These are phyloP conservation scores for Casaregolazyma lundiana DNA, from an alignment of 1,139 yeast genomes.

Conservation along the genomic window DNA sequence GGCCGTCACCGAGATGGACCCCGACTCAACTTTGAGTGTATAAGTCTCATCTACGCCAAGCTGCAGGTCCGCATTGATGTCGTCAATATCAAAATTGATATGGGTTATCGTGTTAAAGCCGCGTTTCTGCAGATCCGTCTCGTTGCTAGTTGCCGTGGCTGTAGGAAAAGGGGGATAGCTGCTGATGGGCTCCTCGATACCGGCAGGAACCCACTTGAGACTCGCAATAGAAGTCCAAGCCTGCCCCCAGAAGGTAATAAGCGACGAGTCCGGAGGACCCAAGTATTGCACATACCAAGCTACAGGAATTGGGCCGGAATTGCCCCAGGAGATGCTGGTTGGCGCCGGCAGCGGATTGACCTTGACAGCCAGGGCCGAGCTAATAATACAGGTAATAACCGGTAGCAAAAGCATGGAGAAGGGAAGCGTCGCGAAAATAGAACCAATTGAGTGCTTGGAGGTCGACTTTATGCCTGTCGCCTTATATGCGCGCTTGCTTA, in stretches of 20 bases:
- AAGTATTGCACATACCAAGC: constrained; percentile 1
- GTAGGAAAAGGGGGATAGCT: constrained; percentile 24
- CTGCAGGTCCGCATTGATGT: constrained; percentile 36
- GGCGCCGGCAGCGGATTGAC: constrained; percentile 28
- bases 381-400: background rate
- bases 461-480: no score
- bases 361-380: constrained; percentile 15
- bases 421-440: no score
- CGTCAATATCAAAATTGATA: constrained; percentile 25
- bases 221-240: constrained; percentile 17
- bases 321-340: constrained; percentile 23
- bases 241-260: constrained; percentile 20
- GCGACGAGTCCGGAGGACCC: constrained; percentile 15
- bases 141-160: constrained; percentile 10
- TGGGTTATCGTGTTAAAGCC: constrained; percentile 10
- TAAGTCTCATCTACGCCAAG: constrained; percentile 44
- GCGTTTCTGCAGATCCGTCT: constrained; percentile 4
- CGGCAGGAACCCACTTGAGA: constrained; percentile 24
- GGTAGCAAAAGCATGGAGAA: background rate
- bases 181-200: constrained; percentile 21
- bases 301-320: constrained; percentile 19
- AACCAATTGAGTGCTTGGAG: no score
- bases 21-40: constrained; percentile 24
- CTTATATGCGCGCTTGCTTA: no score
- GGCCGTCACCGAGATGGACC: constrained; percentile 32